A percentile compares a stretch with the other conserved stretches of the same genome.
Evolutionary conservation across 1,139 yeast species (phyloP).

Genomic region (Hansenula sp.): DNA sequence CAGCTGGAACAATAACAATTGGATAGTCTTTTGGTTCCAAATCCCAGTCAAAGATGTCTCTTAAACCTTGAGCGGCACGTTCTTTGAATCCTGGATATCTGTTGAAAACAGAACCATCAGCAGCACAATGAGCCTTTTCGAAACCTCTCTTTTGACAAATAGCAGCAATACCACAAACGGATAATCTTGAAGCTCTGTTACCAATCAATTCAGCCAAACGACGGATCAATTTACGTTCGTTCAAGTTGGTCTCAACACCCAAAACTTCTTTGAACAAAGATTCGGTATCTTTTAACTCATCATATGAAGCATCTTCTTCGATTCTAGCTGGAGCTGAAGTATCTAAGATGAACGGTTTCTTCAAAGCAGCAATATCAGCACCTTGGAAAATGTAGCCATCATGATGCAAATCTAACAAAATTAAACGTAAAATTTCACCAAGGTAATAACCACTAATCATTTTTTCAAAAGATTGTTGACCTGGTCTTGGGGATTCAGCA

Average conservation of each 20-base stretch:
- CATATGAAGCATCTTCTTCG: slow-evolving; percentile 82
- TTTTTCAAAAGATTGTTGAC: slow-evolving; percentile 94
- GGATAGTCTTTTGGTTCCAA: slow-evolving; percentile 60
- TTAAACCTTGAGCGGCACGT: slow-evolving; percentile 84
- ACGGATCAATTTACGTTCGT: slow-evolving; percentile 82
- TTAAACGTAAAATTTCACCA: slow-evolving; percentile 86
- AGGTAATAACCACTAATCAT: slow-evolving; percentile 96
- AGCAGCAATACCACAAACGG: slow-evolving; percentile 96
- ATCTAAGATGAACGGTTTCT: slow-evolving; percentile 70
- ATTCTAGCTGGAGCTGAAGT: slow-evolving; percentile 83
- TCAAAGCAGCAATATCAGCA: slow-evolving; percentile 62
- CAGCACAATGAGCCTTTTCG: slow-evolving; percentile 82
- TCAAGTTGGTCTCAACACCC: slow-evolving; percentile 60
- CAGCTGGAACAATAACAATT: slow-evolving; percentile 81
- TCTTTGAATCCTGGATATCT: slow-evolving; percentile 89
- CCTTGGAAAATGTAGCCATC: slow-evolving; percentile 63
- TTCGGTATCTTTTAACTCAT: slow-evolving; percentile 74
- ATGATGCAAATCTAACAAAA: slow-evolving; percentile 67
- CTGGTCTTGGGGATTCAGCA: slow-evolving; percentile 88
- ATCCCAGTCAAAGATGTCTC: slow-evolving; percentile 85
- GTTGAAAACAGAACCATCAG: slow-evolving; percentile 95
- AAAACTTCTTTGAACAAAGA: slow-evolving; percentile 59
- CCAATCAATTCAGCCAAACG: slow-evolving; percentile 85
- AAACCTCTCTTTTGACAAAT: slow-evolving; percentile 84
- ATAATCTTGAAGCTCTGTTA: slow-evolving; percentile 86